Evolutionary conservation across 2,329 filamentous ascomycete species (phyloP).

Genomic region (Domatiomyces catenatus): DNA sequence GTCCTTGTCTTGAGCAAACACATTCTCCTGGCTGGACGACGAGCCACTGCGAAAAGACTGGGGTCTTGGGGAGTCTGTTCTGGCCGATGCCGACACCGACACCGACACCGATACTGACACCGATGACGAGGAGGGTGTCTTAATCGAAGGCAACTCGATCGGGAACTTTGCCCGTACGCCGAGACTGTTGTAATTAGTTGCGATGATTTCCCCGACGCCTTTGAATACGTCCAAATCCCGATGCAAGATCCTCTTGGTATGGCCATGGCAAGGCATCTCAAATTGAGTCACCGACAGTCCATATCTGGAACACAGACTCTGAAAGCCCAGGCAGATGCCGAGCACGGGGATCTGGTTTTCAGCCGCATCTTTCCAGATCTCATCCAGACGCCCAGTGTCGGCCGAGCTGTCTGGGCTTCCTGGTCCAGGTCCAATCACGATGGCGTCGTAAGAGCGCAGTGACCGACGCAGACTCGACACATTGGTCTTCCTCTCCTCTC

Average conservation of each 20-base stretch:
- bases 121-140: background rate
- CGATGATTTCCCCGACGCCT: slow-evolving; percentile 43
- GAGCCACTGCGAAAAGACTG: background rate
- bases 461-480: slow-evolving; percentile 19
- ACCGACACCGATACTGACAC: background rate
- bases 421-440: slow-evolving; percentile 82
- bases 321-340: slow-evolving; percentile 80
- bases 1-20: background rate
- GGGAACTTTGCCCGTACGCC: slow-evolving; percentile 4
- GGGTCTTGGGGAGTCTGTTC: background rate
- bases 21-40: background rate
- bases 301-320: slow-evolving; percentile 57
- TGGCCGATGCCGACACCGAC: background rate
- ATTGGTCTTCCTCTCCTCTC: background rate
- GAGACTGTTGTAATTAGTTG: slow-evolving; percentile 45
- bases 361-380: slow-evolving; percentile 54
- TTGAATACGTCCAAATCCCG: slow-evolving; percentile 48
- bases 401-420: slow-evolving; percentile 55
- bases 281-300: slow-evolving; percentile 53
- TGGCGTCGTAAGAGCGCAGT: slow-evolving; percentile 51
- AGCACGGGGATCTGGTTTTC: slow-evolving; percentile 56
- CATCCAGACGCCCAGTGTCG: slow-evolving; percentile 72
- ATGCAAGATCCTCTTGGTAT: slow-evolving; percentile 55
- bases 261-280: slow-evolving; percentile 63
- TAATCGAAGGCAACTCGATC: background rate